phyloP scores from a whole-genome alignment of 306 rosid species.

The Herpetospermum pedunculosum region DNA sequence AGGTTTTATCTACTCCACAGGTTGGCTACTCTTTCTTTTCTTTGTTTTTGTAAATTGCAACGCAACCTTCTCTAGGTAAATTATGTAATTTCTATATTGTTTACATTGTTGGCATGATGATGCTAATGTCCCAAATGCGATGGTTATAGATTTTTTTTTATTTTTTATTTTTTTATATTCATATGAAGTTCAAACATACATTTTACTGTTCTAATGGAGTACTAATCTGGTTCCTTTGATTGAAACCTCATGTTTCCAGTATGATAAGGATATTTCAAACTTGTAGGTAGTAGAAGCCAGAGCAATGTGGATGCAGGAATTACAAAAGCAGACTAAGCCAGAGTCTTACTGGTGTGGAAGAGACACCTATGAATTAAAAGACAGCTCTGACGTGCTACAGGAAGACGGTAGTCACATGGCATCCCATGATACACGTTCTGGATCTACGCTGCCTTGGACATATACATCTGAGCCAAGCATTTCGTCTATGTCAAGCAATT shows the following conservation, averaged over 20 bases:
- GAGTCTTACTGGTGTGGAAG: slow-evolving; percentile 40
- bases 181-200: neutral
- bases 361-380: slow-evolving; percentile 29
- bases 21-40: slow-evolving; percentile 26
- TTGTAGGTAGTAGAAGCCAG: slow-evolving; percentile 76
- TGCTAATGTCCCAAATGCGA: too few species aligned
- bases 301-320: slow-evolving; percentile 90
- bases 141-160: too few species aligned
- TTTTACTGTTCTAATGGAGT: neutral
- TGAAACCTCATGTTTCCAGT: neutral
- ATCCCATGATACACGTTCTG: slow-evolving; percentile 32
- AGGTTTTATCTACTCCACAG: slow-evolving; percentile 65
- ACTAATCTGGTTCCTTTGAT: neutral
- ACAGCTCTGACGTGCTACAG: slow-evolving; percentile 19
- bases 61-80: neutral
- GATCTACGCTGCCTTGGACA: slow-evolving; percentile 23
- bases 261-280: neutral
- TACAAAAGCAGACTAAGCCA: slow-evolving; percentile 52
- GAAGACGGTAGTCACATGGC: slow-evolving; percentile 30
- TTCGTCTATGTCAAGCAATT: slow-evolving; percentile 26
- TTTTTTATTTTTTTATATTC: too few species aligned
- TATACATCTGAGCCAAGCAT: slow-evolving; percentile 23
- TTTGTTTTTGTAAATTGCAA: neutral
- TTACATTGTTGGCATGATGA: neutral
- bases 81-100: neutral